A percentile compares a stretch with the other conserved stretches of the same genome.
These are phyloP conservation scores for Neurospora sp. DNA, from an alignment of 495 filamentous ascomycete genomes.

Conservation along the genomic window DNA sequence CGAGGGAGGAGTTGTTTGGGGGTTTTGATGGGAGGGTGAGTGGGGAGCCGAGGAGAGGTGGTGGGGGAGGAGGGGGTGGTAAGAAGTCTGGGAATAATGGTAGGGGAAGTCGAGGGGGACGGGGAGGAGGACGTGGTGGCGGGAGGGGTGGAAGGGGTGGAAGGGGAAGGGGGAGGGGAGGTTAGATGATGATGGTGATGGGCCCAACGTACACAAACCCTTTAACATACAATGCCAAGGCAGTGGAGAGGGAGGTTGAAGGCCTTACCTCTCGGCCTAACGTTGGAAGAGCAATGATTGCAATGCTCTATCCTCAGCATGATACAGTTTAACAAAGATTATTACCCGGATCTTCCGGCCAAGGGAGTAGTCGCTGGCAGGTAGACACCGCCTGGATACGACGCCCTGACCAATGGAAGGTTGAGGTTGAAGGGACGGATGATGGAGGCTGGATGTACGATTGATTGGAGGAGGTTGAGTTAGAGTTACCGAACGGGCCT, in stretches of 20 bases:
- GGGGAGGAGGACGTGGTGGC: conserved; percentile 1
- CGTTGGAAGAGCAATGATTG: background rate
- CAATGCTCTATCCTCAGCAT: background rate
- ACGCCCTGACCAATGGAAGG: background rate
- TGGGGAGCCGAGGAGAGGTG: conserved; percentile 33
- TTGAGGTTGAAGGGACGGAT: background rate
- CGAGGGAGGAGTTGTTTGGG: conserved; percentile 60
- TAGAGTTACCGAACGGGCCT: background rate
- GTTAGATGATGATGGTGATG: background rate
- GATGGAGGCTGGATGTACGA: background rate
- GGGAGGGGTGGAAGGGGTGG: background rate
- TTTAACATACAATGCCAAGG: background rate
- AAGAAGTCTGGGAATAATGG: conserved; percentile 17
- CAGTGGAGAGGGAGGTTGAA: background rate
- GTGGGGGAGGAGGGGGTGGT: conserved; percentile 28
- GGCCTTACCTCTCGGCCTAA: background rate
- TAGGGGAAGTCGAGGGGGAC: conserved; percentile 15
- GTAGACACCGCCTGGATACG: background rate
- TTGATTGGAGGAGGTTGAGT: background rate
- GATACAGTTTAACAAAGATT: background rate
- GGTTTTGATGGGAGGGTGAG: conserved; percentile 28
- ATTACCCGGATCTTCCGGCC: background rate
- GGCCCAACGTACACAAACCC: no score
- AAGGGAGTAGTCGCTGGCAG: background rate
- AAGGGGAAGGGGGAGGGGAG: background rate